A percentile compares a stretch with the other conserved stretches of the same genome.
Evolutionary conservation across 495 filamentous ascomycete genomes (phyloP).

Genomic region (Neohortaea acidophila): DNA sequence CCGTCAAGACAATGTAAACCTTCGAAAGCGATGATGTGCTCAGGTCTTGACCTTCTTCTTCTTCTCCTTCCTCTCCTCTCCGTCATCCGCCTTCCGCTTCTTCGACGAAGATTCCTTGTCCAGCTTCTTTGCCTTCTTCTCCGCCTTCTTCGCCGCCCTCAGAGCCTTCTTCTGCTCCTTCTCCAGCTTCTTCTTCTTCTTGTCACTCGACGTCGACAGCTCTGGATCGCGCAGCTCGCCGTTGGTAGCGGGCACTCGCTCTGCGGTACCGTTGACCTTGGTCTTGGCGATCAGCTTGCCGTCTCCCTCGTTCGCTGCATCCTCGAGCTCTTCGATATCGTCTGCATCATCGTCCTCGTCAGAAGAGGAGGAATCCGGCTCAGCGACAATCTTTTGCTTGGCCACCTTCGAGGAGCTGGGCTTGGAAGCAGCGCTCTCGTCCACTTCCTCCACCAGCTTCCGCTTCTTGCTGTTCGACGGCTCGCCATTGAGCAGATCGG

Average conservation of each 20-base stretch:
- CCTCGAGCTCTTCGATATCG: constrained; percentile 22
- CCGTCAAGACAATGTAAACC: background rate
- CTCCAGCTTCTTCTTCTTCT: constrained; percentile 22
- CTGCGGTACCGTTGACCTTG: constrained; percentile 22
- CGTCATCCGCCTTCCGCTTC: constrained; percentile 41
- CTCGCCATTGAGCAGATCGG: constrained; percentile 26
- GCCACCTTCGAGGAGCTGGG: no score
- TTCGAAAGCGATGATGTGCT: background rate
- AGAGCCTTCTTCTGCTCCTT: constrained; percentile 33
- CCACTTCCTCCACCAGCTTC: constrained; percentile 27
- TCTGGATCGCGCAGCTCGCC: constrained; percentile 24
- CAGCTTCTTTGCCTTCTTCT: constrained; percentile 45
- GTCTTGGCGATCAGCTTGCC: constrained; percentile 29
- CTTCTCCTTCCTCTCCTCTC: constrained; percentile 28
- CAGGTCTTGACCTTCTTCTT: constrained; percentile 29
- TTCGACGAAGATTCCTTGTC: constrained; percentile 21
- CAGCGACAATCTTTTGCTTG: constrained; percentile 15
- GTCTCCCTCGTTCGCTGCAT: constrained; percentile 18
- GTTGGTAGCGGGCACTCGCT: constrained; percentile 32
- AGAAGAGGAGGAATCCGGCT: constrained; percentile 16
- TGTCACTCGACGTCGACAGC: constrained; percentile 13
- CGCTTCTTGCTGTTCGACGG: constrained; percentile 22
- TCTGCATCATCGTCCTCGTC: constrained; percentile 20
- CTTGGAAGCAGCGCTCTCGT: constrained; percentile 13
- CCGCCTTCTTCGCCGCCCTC: constrained; percentile 38